Conservation (phyloP, 2,329 filamentous ascomycete genomes). For the Aspergillus fumigatus region DNA sequence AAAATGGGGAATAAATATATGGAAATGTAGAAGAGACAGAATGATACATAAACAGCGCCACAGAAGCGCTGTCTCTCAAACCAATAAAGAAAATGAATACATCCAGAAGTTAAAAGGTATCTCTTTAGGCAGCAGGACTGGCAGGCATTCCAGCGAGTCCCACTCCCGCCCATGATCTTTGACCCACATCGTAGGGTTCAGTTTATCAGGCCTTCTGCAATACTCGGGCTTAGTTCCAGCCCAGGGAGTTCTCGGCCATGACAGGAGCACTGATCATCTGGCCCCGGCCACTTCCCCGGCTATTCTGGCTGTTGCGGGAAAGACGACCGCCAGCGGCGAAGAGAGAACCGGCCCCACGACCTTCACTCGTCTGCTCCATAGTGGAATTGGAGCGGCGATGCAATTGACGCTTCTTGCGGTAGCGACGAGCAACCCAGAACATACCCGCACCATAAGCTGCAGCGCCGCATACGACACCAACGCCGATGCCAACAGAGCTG, state of each 20-base stretch:
- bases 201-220: slow-evolving; percentile 9
- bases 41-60: slow-evolving; percentile 12
- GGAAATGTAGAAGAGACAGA: slow-evolving; percentile 18
- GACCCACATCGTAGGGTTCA: slow-evolving; percentile 14
- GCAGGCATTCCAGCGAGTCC: not conserved
- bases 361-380: slow-evolving; percentile 64
- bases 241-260: slow-evolving; percentile 88
- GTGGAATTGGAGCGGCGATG: slow-evolving; percentile 74
- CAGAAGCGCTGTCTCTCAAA: slow-evolving; percentile 1
- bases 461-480: slow-evolving; percentile 72
- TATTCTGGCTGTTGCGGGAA: slow-evolving; percentile 53
- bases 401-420: slow-evolving; percentile 76
- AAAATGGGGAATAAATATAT: slow-evolving; percentile 34
- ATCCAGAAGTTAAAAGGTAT: slow-evolving; percentile 22
- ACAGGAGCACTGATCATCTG: slow-evolving; percentile 83
- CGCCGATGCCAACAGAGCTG: slow-evolving; percentile 62
- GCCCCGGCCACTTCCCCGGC: slow-evolving; percentile 63
- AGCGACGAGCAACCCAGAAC: slow-evolving; percentile 86
- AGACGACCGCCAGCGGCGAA: slow-evolving; percentile 43
- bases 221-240: slow-evolving; percentile 69
- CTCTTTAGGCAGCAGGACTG: not conserved
- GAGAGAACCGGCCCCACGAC: slow-evolving; percentile 41
- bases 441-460: slow-evolving; percentile 89
- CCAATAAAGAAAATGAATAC: slow-evolving; percentile 17
- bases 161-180: slow-evolving; percentile 13